Conservation (phyloP, 1,139 yeast genomes). For the Hanseniaspora uvarum region DNA sequence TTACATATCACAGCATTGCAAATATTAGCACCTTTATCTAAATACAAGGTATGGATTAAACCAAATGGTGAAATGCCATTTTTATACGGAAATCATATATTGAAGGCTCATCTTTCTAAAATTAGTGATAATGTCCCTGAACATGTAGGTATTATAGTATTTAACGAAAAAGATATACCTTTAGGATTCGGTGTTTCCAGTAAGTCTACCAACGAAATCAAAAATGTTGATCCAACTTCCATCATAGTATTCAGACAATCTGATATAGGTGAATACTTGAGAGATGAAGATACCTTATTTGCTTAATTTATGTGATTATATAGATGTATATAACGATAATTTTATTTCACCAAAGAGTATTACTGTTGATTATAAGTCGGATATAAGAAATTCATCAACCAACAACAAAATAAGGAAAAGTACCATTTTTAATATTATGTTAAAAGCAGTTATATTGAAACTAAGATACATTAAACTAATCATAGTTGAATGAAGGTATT, state of each 20-base stretch:
- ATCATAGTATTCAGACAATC: conserved; percentile 95
- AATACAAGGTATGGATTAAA: conserved; percentile 92
- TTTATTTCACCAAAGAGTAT: not conserved
- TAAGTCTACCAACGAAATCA: conserved; percentile 80
- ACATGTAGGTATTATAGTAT: conserved; percentile 89
- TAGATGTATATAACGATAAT: not conserved
- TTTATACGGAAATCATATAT: conserved; percentile 87
- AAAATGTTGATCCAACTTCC: conserved; percentile 82
- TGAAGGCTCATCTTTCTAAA: conserved; percentile 92
- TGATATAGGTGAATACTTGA: conserved; percentile 93
- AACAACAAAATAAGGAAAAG: no score
- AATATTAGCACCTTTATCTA: conserved; percentile 75
- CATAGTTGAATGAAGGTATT: no score
- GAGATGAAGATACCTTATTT: conserved; percentile 94
- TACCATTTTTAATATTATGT: no score
- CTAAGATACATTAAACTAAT: no score
- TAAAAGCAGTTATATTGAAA: no score
- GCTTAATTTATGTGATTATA: conserved; percentile 37
- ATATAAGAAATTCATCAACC: not conserved
- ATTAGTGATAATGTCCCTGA: conserved; percentile 97
- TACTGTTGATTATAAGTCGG: not conserved
- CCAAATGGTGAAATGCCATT: conserved; percentile 98
- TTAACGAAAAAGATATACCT: conserved; percentile 85
- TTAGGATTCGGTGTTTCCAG: conserved; percentile 94
- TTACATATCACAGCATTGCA: conserved; percentile 86